A percentile compares a stretch with the other conserved stretches of the same genome.
Evolutionary conservation across 208 protist genomes (phyloP).

Genomic region (Porcisia deanei): DNA sequence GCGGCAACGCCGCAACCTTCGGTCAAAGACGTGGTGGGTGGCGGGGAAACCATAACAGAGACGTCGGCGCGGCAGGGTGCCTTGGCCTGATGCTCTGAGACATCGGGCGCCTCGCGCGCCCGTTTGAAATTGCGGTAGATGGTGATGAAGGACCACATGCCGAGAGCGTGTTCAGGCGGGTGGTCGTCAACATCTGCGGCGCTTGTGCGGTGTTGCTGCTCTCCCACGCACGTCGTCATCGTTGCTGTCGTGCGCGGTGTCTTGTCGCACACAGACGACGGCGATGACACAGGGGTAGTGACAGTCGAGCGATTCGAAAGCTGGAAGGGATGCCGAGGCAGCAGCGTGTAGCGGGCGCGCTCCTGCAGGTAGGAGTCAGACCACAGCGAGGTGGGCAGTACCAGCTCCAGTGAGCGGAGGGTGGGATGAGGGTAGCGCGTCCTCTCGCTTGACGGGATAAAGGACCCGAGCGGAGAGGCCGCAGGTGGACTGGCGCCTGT

Average conservation of each 20-base stretch:
- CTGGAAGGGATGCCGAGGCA: neutral
- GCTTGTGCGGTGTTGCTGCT: neutral
- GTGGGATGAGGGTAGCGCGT: constrained; percentile 11
- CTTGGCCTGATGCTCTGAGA: neutral
- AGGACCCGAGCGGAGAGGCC: neutral
- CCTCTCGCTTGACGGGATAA: constrained; percentile 2
- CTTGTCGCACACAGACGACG: neutral
- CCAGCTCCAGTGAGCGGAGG: constrained; percentile 20
- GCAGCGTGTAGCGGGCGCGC: constrained; percentile 18
- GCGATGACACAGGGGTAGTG: neutral
- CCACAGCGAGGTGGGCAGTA: constrained; percentile 31
- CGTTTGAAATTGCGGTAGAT: constrained; percentile 22
- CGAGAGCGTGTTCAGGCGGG: neutral
- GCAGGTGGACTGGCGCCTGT: neutral
- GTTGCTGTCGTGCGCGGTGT: neutral
- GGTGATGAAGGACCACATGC: constrained; percentile 8
- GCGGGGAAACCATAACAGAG: neutral
- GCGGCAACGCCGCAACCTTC: neutral
- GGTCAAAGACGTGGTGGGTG: neutral
- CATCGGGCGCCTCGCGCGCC: neutral
- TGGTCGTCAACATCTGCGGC: neutral
- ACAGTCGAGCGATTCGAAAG: neutral
- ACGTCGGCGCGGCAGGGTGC: neutral
- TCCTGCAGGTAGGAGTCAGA: constrained; percentile 29
- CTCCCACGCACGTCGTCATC: neutral